Evolutionary conservation across 768 basidiomycete species (phyloP), one percentile per base, ranked within the genome.

Genomic region (Phanerochaete carnosa): DNA sequence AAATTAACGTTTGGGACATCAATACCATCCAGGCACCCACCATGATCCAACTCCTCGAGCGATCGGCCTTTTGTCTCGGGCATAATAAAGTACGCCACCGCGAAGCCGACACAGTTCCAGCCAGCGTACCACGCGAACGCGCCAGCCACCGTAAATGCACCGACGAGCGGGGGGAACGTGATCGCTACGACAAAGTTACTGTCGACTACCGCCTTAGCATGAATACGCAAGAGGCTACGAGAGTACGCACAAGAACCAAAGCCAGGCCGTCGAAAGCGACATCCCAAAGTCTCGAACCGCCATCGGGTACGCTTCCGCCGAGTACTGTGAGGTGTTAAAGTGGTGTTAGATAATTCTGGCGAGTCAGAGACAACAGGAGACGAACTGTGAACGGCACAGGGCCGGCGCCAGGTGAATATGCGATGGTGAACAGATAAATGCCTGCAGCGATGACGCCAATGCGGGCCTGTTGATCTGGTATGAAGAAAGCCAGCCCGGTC

Each of bases 401-500:
- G 30, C 52, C 52, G 13, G 26, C 52, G 23, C 52, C 52, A 23
- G 32, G 52, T 1, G 52, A 53, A 13, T 53, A 53, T 32, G 52
- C 30, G 22, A 53, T 53, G 15, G 30, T 22, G 33, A 53, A 53
- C 30, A 53, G 30, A 22, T 53, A 53, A 22, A 53, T 53, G 19
- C 52, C 52, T 5, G 30, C 12, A 13, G 52, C 52, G 52, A 53
- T 30, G 30, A 53, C 45, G 2, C 72, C 82, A 45, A 84, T 62
- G 45, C 81, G 80, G 9, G 76, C 77, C 9, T 71, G 66, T 9
- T 50, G 58, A 33, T 62, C 60, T 4, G 80, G 79, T 52, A 81
- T 81, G 71, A 71, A 81, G 70, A 82, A 82, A 30, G 80, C 76
- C 51, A 81, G 77, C 37, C 83, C 82, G 35, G 83, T 78, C 62